Conservation (phyloP, 176 grass and related monocot species). For the Microstegium vimineum region DNA sequence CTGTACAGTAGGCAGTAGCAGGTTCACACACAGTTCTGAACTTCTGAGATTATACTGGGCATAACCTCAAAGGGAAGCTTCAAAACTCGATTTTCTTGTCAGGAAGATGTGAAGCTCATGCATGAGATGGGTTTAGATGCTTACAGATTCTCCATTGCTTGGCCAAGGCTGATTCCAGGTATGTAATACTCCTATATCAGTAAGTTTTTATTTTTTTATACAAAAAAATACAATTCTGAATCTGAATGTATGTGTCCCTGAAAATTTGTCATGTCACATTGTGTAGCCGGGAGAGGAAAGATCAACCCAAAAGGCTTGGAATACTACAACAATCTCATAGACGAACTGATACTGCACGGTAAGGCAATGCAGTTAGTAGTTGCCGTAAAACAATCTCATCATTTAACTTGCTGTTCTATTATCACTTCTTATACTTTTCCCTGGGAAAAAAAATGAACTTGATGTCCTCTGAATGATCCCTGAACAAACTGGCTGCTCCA, state of each 20-base stretch:
- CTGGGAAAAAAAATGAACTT: background rate
- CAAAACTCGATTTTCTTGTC: background rate
- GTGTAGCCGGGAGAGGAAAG: conserved; percentile 58
- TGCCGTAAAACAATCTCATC: too few relatives aligned
- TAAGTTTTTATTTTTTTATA: background rate
- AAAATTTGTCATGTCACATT: background rate
- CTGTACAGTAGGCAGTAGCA: too few relatives aligned
- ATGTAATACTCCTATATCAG: conserved; percentile 14
- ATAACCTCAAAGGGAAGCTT: background rate
- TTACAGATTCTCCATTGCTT: conserved; percentile 79
- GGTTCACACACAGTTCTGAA: too few relatives aligned
- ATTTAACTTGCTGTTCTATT: too few relatives aligned
- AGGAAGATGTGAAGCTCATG: conserved; percentile 87
- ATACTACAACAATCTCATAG: conserved; percentile 60
- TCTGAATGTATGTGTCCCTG: too few relatives aligned
- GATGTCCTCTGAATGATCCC: background rate
- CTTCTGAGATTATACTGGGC: too few relatives aligned
- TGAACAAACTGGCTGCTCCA: background rate
- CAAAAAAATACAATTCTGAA: background rate
- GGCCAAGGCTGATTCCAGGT: conserved; percentile 66
- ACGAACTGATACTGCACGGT: conserved; percentile 60
- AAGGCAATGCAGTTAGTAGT: background rate
- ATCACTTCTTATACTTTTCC: background rate
- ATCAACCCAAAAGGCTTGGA: conserved; percentile 56
- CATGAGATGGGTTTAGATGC: conserved; percentile 63